These are phyloP conservation scores for Sonneratia alba DNA, from an alignment of 345 rosid species.

Conservation along the genomic window DNA sequence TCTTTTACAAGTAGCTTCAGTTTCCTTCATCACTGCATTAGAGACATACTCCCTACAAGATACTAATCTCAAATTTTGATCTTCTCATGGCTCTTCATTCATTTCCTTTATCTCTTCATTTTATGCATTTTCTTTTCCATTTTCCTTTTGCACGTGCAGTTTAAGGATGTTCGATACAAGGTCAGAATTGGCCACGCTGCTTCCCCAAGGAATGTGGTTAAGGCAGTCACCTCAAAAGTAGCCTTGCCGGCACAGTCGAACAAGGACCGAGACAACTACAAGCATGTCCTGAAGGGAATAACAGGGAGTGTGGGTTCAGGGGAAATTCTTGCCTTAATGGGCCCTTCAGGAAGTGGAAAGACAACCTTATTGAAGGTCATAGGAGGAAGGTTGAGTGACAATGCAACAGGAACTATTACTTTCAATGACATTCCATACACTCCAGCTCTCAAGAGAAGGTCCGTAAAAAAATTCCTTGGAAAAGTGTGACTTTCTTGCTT, in stretches of 20 bases:
- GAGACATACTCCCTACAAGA: too few relatives aligned
- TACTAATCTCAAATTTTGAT: too few relatives aligned
- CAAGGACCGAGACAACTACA: conserved; percentile 54
- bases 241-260: conserved; percentile 29
- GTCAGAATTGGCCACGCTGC: conserved; percentile 39
- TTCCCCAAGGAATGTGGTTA: conserved; percentile 42
- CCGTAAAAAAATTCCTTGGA: background rate
- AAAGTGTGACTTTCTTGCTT: background rate
- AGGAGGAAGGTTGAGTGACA: conserved; percentile 75
- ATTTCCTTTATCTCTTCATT: too few relatives aligned
- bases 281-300: conserved; percentile 72
- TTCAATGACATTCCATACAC: conserved; percentile 69
- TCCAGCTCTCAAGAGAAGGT: conserved; percentile 79
- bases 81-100: too few relatives aligned
- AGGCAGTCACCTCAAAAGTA: conserved; percentile 59
- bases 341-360: conserved; percentile 98
- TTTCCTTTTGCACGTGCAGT: conserved; percentile 28
- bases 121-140: too few relatives aligned
- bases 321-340: conserved; percentile 89
- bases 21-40: too few relatives aligned
- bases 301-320: conserved; percentile 90
- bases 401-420: conserved; percentile 61
- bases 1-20: too few relatives aligned
- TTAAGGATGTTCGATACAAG: conserved; percentile 79
- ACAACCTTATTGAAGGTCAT: conserved; percentile 79